A percentile compares a stretch with the other conserved stretches of the same genome.
phyloP scores from a whole-genome alignment of 2,329 filamentous ascomycete genomes.

The Colletotrichum tamarilloi region DNA sequence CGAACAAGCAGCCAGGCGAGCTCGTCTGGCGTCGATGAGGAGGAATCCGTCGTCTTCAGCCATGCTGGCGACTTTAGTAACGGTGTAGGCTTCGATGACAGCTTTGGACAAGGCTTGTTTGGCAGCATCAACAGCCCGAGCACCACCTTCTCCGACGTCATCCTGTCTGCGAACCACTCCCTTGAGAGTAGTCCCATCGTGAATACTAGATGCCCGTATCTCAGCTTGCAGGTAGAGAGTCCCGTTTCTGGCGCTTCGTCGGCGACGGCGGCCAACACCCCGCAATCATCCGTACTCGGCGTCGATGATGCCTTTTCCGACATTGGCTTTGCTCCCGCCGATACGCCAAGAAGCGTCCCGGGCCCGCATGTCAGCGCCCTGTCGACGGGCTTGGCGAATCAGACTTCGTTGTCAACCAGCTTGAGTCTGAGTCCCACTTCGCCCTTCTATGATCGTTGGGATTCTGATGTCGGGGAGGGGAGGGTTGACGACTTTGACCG shows the following conservation, averaged over 20 bases:
- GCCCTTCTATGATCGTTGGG: conserved; percentile 12
- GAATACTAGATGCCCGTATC: background rate
- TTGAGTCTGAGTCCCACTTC: conserved; percentile 12
- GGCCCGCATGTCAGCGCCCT: conserved; percentile 6
- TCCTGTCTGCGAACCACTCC: conserved; percentile 1
- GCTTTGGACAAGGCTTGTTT: background rate
- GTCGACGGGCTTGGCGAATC: conserved; percentile 2
- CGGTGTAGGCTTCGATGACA: background rate
- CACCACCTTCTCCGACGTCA: conserved; percentile 17
- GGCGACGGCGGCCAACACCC: background rate
- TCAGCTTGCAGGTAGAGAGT: background rate
- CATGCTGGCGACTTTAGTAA: background rate
- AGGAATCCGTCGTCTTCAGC: conserved; percentile 20
- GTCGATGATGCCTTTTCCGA: background rate
- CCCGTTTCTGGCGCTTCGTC: background rate
- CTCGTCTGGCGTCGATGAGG: conserved; percentile 16
- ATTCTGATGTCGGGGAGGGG: background rate
- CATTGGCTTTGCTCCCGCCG: background rate
- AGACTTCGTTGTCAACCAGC: background rate
- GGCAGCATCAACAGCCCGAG: conserved; percentile 10
- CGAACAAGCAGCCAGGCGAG: conserved; percentile 20
- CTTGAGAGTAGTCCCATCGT: conserved; percentile 13
- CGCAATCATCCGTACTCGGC: background rate
- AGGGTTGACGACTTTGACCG: background rate
- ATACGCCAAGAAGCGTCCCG: conserved; percentile 1